Base-by-base conservation (phyloP, 2,329 filamentous ascomycete genomes). In the Coniochaeta sp. region DNA sequence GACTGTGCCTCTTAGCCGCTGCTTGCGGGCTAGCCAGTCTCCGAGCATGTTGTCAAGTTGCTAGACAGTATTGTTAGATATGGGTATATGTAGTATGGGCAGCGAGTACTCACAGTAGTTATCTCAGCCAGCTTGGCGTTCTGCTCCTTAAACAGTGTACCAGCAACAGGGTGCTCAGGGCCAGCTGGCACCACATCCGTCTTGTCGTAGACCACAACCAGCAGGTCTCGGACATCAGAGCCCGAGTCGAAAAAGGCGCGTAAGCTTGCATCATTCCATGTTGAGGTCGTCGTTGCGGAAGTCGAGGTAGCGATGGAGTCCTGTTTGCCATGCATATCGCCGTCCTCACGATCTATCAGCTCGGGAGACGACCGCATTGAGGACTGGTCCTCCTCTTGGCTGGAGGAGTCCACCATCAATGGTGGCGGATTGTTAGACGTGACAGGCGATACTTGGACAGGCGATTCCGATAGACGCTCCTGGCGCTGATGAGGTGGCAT, bases 131-230 rank as follows among this genome's bases (percentile, higher is more conserved):
- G 75, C 70, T 89, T 89, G 65, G 89, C 90, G 69, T 91, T 93
- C 74, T 96, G 91, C 70, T 96, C 90, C 57, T 86, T 87, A 77
- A 96, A 98, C 59, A 98, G 77, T 24, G 86, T 84, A 16, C 86
- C 85, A 57, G 89, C 91, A 52, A 96, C 81, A 0, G 93, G 93
- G 72, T 98, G 93, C 60, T 96, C 91, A n/a, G 84, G 82, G 1
- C 89, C 85, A 8, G 89, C 90, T 19, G 91, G 89, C 47, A 86
- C 83, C 17, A 96, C 87, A 61, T 93, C 90, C 16, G 87, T 89
- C 72, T 93, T 96, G 74, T 98, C 93, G 70, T 96, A 93, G 30
- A 99, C 91, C 62, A 99, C 89, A 40, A 93, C 83, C 58, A 98
- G 81, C 71, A 98, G 83, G 71, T 99, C 93, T 57, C 91, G 86